These are phyloP conservation scores for Fusarium tricinctum DNA, from an alignment of 2,329 filamentous ascomycete genomes.

Conservation along the genomic window DNA sequence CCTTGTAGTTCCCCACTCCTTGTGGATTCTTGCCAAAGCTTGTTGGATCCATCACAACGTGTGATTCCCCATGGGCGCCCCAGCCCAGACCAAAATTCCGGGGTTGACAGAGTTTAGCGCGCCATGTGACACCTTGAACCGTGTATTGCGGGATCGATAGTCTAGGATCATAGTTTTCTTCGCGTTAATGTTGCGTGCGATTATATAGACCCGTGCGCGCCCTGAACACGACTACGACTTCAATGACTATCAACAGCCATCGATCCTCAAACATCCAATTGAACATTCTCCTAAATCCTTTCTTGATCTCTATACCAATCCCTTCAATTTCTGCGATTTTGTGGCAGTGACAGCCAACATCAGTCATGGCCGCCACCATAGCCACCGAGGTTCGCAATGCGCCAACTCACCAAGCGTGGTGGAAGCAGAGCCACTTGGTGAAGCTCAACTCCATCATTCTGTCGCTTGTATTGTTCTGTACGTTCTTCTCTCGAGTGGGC, in stretches of 20 bases:
- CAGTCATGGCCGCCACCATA: not conserved
- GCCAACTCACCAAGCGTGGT: constrained; percentile 2
- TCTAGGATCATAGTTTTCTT: not conserved
- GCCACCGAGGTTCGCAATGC: not conserved
- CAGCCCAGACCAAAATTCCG: constrained; percentile 2
- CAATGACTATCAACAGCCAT: too few relatives aligned
- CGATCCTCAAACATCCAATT: too few relatives aligned
- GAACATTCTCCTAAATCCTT: too few relatives aligned
- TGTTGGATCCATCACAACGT: constrained; percentile 23
- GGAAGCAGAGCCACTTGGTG: not conserved
- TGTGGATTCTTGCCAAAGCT: not conserved
- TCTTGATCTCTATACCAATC: too few relatives aligned
- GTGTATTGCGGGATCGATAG: not conserved
- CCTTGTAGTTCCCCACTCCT: not conserved
- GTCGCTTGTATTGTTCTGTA: constrained; percentile 6
- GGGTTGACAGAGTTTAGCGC: constrained; percentile 11
- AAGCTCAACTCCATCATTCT: constrained; percentile 20
- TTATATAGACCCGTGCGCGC: constrained; percentile 3
- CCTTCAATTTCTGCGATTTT: too few relatives aligned
- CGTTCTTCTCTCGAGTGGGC: not conserved
- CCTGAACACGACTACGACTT: not conserved
- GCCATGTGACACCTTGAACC: constrained; percentile 8
- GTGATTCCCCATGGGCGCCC: constrained; percentile 29
- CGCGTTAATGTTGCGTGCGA: not conserved
- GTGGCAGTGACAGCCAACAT: too few relatives aligned